Evolutionary conservation across 768 basidiomycete species (phyloP).

Genomic region (Postia placenta): DNA sequence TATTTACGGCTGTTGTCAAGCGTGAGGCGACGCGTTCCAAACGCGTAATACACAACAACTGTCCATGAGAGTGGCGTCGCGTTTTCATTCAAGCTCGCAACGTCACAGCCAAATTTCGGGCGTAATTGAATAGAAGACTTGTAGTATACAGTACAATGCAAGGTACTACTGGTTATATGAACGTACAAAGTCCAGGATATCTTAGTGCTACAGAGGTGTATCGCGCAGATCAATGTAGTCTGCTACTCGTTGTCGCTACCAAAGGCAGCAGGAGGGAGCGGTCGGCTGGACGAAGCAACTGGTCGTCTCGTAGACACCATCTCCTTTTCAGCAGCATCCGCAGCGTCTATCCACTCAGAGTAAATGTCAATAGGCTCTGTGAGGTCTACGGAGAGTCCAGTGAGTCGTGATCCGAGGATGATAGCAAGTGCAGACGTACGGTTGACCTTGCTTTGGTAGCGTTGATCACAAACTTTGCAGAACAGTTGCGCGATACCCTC

Average conservation of each 20-base stretch:
- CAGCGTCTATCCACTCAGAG: conserved; percentile 89
- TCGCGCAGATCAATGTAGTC: background rate
- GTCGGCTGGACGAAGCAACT: conserved; percentile 46
- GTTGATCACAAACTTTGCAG: conserved; percentile 82
- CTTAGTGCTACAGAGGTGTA: conserved; percentile 2
- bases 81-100: too few species aligned
- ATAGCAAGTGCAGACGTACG: conserved; percentile 40
- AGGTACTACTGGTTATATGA: background rate
- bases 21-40: conserved; percentile 12
- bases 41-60: too few species aligned
- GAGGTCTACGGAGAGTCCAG: conserved; percentile 47
- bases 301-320: conserved; percentile 47
- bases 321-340: conserved; percentile 73
- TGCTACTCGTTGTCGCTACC: conserved; percentile 48
- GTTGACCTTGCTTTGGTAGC: conserved; percentile 83
- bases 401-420: background rate
- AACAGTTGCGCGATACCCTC: conserved; percentile 76
- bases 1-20: conserved; percentile 24
- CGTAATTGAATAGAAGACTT: background rate
- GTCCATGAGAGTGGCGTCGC: too few species aligned
- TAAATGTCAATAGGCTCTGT: conserved; percentile 88
- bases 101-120: too few species aligned
- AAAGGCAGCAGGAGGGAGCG: conserved; percentile 28
- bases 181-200: conserved; percentile 1
- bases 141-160: background rate